Percentiles rank a stretch among this genome's conserved stretches.
These are phyloP conservation scores for Zanthoxylum bungeanum DNA, from an alignment of 345 rosid species.

Conservation along the genomic window DNA sequence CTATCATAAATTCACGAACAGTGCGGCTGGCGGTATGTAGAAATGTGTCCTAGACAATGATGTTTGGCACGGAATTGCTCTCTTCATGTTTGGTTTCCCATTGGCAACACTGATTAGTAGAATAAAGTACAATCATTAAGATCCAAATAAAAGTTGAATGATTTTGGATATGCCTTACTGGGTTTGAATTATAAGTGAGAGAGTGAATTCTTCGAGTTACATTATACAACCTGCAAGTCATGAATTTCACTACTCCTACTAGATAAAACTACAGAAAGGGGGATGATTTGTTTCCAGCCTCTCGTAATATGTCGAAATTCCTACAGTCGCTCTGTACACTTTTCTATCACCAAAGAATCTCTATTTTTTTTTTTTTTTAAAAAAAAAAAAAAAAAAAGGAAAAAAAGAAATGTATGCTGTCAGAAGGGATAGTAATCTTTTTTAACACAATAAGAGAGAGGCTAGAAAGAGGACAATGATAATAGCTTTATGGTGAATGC, in stretches of 20 bases:
- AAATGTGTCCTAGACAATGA: neutral
- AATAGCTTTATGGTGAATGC: neutral
- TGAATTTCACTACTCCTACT: no score
- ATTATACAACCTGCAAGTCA: no score
- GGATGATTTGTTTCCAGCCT: neutral
- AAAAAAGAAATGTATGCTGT: neutral
- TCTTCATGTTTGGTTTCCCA: no score
- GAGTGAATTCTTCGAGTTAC: neutral
- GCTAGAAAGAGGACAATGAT: no score
- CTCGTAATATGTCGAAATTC: neutral
- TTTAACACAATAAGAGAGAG: neutral
- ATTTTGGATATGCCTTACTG: no score
- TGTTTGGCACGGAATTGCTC: no score
- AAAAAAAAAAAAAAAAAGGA: no score
- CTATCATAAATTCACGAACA: neutral
- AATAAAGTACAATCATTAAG: no score
- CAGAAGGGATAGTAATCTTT: neutral
- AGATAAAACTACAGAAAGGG: no score
- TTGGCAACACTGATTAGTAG: no score
- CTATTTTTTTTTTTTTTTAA: neutral
- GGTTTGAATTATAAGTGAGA: neutral
- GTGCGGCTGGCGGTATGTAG: neutral
- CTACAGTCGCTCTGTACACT: neutral
- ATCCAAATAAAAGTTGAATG: no score
- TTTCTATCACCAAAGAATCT: neutral